Evolutionary conservation across 805 yeast genomes (phyloP).

Genomic region (Cyberlindnera maclurae): DNA sequence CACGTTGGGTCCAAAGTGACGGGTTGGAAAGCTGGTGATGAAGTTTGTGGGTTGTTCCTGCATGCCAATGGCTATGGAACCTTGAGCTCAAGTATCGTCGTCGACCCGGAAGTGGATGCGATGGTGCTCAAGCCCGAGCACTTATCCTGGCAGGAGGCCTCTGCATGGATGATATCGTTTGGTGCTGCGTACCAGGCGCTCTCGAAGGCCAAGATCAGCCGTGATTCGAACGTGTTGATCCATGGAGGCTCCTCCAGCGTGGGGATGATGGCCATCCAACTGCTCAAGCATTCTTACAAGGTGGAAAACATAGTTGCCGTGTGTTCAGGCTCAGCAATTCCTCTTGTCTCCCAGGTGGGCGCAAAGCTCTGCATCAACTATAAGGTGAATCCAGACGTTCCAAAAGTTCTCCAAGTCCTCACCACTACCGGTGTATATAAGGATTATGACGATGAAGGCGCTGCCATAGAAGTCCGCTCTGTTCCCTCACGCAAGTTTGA

Average conservation of each 20-base stretch:
- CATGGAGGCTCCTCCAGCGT: conserved; percentile 78
- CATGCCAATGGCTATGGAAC: conserved; percentile 52
- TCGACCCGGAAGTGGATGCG: conserved; percentile 46
- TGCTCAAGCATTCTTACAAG: conserved; percentile 45
- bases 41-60: conserved; percentile 54
- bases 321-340: conserved; percentile 47
- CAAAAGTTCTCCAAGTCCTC: conserved; percentile 14
- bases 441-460: conserved; percentile 23
- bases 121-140: conserved; percentile 40
- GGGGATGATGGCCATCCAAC: conserved; percentile 54
- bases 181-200: conserved; percentile 54
- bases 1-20: conserved; percentile 40
- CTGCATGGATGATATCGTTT: conserved; percentile 55
- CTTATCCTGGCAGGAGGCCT: conserved; percentile 47
- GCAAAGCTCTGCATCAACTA: conserved; percentile 50
- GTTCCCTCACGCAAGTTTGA: conserved; percentile 39
- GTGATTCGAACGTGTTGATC: conserved; percentile 46
- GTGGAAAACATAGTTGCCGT: conserved; percentile 47
- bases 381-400: conserved; percentile 21
- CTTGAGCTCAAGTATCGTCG: conserved; percentile 46
- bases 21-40: conserved; percentile 48
- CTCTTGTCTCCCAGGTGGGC: conserved; percentile 39
- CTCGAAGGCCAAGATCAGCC: conserved; percentile 27
- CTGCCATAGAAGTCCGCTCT: conserved; percentile 17
- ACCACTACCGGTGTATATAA: conserved; percentile 27